Evolutionary conservation across 495 filamentous ascomycete species (phyloP).

Genomic region (Tuber calosporum): DNA sequence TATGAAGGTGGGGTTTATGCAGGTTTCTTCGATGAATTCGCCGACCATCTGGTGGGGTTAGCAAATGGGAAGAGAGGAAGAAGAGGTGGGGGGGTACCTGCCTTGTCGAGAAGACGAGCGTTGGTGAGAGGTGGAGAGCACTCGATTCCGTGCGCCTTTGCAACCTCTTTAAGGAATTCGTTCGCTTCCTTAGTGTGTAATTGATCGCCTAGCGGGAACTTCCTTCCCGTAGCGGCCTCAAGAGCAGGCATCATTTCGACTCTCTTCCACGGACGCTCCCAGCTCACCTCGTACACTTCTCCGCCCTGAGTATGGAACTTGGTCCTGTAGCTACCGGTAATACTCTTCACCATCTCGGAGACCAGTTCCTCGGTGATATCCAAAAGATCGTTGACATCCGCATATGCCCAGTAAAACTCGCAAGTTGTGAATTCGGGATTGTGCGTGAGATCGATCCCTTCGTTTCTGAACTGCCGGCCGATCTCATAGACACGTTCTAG

Average conservation of each 20-base stretch:
- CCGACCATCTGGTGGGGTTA: conserved; percentile 56
- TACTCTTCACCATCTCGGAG: conserved; percentile 78
- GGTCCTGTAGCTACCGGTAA: conserved; percentile 79
- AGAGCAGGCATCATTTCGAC: conserved; percentile 95
- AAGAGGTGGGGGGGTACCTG: not conserved
- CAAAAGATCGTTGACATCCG: conserved; percentile 90
- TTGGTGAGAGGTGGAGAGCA: conserved; percentile 88
- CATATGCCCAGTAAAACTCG: conserved; percentile 95
- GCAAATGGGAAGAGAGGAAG: not conserved
- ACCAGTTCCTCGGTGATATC: conserved; percentile 89
- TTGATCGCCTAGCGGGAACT: conserved; percentile 81
- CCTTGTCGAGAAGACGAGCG: conserved; percentile 92
- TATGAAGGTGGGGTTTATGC: conserved; percentile 95
- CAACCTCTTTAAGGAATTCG: conserved; percentile 72
- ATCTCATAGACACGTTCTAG: conserved; percentile 89
- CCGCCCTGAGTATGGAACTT: conserved; percentile 74
- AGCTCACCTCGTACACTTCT: conserved; percentile 83
- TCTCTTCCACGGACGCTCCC: conserved; percentile 86
- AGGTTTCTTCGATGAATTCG: conserved; percentile 89
- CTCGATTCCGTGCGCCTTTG: conserved; percentile 83
- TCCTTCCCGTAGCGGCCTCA: conserved; percentile 81
- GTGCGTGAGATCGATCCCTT: conserved; percentile 92
- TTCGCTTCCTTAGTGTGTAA: conserved; percentile 83
- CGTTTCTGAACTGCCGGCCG: conserved; percentile 86
- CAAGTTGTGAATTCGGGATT: conserved; percentile 98